Percentiles rank a stretch among this genome's conserved stretches.
Evolutionary conservation across 768 basidiomycete genomes (phyloP).

Genomic region (Boletus subcaerulescens): DNA sequence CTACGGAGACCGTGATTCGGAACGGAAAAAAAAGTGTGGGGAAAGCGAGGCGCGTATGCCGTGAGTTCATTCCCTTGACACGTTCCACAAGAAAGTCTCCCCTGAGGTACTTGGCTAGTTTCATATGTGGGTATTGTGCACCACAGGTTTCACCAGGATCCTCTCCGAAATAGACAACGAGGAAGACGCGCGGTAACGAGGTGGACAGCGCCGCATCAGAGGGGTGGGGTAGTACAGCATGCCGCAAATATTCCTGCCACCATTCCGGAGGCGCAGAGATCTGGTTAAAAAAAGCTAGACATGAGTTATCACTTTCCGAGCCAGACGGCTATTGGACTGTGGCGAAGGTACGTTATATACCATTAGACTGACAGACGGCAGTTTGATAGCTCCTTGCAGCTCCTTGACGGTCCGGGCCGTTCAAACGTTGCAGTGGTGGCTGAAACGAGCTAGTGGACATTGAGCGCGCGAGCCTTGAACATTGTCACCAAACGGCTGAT

Average conservation of each 20-base stretch:
- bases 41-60: conserved; percentile 6
- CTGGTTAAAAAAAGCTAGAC: not conserved
- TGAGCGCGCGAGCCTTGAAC: too few species aligned
- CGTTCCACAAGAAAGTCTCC: not conserved
- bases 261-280: conserved; percentile 12
- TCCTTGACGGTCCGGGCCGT: too few species aligned
- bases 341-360: conserved; percentile 17
- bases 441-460: not conserved
- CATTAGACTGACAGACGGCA: not conserved
- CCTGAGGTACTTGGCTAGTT: not conserved
- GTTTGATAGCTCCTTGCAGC: not conserved
- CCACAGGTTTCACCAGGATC: not conserved
- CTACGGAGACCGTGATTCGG: conserved; percentile 3
- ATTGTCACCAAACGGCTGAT: too few species aligned
- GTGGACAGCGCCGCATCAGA: not conserved
- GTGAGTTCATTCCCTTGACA: not conserved
- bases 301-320: conserved; percentile 1
- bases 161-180: conserved; percentile 11
- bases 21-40: conserved; percentile 6
- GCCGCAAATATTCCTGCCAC: conserved; percentile 9
- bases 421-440: not conserved
- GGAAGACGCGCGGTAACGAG: conserved; percentile 1
- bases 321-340: conserved; percentile 7
- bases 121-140: conserved; percentile 3
- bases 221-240: conserved; percentile 1